Conservation (phyloP, 2,329 filamentous ascomycete species). For the Trichophyton equinum region DNA sequence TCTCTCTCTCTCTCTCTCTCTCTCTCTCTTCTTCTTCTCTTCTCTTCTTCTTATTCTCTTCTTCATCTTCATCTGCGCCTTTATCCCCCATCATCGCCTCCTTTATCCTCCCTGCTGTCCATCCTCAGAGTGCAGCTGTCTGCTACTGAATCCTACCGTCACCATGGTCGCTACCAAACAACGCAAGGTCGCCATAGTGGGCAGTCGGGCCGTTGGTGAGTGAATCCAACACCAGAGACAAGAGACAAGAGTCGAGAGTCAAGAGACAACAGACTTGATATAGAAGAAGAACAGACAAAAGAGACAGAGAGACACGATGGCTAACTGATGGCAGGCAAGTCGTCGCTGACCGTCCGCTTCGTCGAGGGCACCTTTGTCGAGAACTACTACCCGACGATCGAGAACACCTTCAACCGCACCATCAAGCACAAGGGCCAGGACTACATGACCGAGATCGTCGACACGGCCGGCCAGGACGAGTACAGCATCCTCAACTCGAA, state of each 20-base stretch:
- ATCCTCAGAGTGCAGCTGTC: background rate
- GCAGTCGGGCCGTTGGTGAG: constrained; percentile 80
- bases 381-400: constrained; percentile 97
- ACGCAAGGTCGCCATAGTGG: constrained; percentile 89
- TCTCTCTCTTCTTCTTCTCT: background rate
- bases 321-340: constrained; percentile 58
- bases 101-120: background rate
- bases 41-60: background rate
- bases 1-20: background rate
- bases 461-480: constrained; percentile 97
- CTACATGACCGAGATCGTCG: constrained; percentile 91
- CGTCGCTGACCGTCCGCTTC: constrained; percentile 89
- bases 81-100: background rate
- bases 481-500: constrained; percentile 98
- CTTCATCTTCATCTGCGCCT: background rate
- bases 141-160: background rate
- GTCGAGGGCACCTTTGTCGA: constrained; percentile 98
- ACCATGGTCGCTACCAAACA: constrained; percentile 67
- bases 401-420: constrained; percentile 95
- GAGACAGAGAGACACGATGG: background rate
- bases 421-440: constrained; percentile 90
- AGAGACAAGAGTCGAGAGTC: background rate
- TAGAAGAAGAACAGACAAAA: background rate
- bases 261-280: background rate
- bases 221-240: constrained; percentile 10